phyloP scores from a whole-genome alignment of 805 yeast genomes.

The Schwanniomyces occidentalis region DNA sequence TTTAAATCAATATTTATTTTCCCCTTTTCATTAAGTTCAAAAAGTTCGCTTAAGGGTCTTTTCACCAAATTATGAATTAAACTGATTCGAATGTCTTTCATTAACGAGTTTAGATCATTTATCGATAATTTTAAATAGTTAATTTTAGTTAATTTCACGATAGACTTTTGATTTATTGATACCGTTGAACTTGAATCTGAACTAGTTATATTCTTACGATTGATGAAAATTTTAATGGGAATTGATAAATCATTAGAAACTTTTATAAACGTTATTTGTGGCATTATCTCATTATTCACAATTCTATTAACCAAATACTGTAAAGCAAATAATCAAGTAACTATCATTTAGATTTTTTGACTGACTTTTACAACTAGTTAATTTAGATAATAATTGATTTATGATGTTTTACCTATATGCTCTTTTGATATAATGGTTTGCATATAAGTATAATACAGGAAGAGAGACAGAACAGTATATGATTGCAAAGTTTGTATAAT shows the following conservation, averaged over 20 bases:
- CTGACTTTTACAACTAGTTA: no score
- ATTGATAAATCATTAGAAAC: slow-evolving; percentile 14
- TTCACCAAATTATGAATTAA: slow-evolving; percentile 7
- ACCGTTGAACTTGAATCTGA: slow-evolving; percentile 13
- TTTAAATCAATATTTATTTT: slow-evolving; percentile 9
- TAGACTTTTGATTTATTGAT: slow-evolving; percentile 24
- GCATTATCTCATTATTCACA: no score
- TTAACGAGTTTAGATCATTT: slow-evolving; percentile 19
- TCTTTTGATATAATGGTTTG: no score
- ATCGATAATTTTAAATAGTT: slow-evolving; percentile 25
- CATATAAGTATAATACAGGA: no score
- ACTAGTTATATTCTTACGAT: slow-evolving; percentile 19
- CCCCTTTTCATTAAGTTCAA: slow-evolving; percentile 4
- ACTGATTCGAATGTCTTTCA: slow-evolving; percentile 14
- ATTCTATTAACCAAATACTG: no score
- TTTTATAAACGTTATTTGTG: slow-evolving; percentile 18
- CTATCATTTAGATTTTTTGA: no score
- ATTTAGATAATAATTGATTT: no score
- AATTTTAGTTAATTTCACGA: slow-evolving; percentile 20
- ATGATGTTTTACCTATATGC: no score
- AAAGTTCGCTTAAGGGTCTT: slow-evolving; percentile 4
- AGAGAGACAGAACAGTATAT: no score
- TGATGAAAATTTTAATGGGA: slow-evolving; percentile 23
- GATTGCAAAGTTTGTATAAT: no score
- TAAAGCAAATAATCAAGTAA: no score